These are phyloP conservation scores for Colletotrichum liaoningense DNA, from an alignment of 2,329 filamentous ascomycete genomes.

Conservation along the genomic window DNA sequence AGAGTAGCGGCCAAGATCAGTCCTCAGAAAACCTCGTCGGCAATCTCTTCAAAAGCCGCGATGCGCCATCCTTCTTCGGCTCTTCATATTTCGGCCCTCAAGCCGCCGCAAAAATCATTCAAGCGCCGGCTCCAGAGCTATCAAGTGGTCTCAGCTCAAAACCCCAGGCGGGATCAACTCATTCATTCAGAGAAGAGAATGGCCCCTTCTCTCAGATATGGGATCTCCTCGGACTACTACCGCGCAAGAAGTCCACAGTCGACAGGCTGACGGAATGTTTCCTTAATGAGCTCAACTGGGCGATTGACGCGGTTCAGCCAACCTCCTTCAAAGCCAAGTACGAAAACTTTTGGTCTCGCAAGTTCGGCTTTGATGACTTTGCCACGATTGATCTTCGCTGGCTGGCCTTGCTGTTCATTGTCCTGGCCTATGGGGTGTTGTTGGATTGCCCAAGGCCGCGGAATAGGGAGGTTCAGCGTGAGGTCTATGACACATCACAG, in stretches of 20 bases:
- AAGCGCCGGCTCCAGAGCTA: conserved; percentile 39
- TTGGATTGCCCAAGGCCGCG: conserved; percentile 47
- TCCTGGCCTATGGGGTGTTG: conserved; percentile 51
- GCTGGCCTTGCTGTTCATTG: conserved; percentile 54
- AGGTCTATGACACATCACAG: conserved; percentile 50
- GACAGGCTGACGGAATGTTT: conserved; percentile 49
- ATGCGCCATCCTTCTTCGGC: conserved; percentile 45
- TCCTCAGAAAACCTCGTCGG: conserved; percentile 37
- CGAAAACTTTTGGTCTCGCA: conserved; percentile 51
- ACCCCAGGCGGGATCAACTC: conserved; percentile 33
- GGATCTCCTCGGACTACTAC: conserved; percentile 52
- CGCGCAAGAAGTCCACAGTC: conserved; percentile 49
- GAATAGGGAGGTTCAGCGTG: conserved; percentile 47
- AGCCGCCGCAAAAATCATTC: conserved; percentile 45
- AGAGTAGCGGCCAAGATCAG: conserved; percentile 18
- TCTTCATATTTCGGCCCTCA: conserved; percentile 48
- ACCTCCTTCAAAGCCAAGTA: conserved; percentile 48
- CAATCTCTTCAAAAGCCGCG: conserved; percentile 44
- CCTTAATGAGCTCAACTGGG: conserved; percentile 49
- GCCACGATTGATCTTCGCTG: conserved; percentile 52
- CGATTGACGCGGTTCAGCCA: conserved; percentile 49
- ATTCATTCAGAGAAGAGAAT: conserved; percentile 33
- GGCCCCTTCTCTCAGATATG: conserved; percentile 49
- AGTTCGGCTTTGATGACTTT: conserved; percentile 53
- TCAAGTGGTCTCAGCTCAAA: conserved; percentile 39